Base-by-base conservation (phyloP, 108 stramenopile genomes). In the Skeletonema marinoi region DNA sequence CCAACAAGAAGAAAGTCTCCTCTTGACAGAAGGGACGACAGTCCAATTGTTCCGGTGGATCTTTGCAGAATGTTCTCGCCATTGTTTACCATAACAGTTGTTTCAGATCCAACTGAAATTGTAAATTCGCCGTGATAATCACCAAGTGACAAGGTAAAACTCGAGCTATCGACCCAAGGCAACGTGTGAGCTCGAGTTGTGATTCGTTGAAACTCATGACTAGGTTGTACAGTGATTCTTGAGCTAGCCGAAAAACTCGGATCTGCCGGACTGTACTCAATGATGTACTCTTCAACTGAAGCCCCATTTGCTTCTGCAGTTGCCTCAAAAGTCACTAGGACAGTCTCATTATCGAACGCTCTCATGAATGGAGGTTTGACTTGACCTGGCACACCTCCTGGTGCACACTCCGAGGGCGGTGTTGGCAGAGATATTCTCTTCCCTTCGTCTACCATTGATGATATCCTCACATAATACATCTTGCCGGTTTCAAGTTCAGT, bases 101-200 rank as follows among this genome's bases (percentile, higher is more conserved):
- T 81, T 19, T 60, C 78, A 30, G 35, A 41, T 63, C 85, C 80
- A 59, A 88, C 69, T 16, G 78, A 41, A 7, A 74, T 60, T 17
- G 71, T 80, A 66, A 84, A 90, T 56, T 86, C 85, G 19, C 90
- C 90, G 35, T 86, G 81, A 72, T 83, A 91, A 73, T 85, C 78
- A 6, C 86, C 88, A 29, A 88, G 71, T 12, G 90, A 91, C 31
- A 91, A 60, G 36, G 87, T 82, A 71, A 91, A 91, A 17, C 71
- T 76, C 0, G 86, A 85, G 54, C 35, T 35, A 46, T 51, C 60
- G 39, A 56, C 78, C 85, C 85, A 90, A 1, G 89, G 87, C 17
- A 85, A 41, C 17, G 83, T 88, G 65, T 90, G 89, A 35, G 88
- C 89, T 50, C 72, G 61, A 66, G 90, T 88, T 39, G 71, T 78